phyloP scores from a whole-genome alignment of 2,329 filamentous ascomycete species.

The Pseudogymnoascus sp. region DNA sequence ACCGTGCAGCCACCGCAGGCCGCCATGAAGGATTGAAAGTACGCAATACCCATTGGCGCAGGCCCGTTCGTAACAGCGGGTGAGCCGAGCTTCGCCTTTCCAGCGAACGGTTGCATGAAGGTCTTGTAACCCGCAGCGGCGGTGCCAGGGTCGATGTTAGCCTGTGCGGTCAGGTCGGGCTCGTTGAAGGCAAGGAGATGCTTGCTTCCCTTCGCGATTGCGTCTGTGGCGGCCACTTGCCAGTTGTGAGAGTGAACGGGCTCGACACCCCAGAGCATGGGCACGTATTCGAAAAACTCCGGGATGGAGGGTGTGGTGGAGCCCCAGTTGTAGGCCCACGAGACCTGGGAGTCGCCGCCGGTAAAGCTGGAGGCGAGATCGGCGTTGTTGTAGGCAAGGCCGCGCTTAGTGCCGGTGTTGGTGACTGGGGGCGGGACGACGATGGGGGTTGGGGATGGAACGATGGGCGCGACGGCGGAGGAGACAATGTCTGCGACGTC shows the following conservation, averaged over 20 bases:
- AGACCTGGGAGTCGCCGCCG: constrained; percentile 34
- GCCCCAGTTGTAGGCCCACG: constrained; percentile 65
- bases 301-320: constrained; percentile 35
- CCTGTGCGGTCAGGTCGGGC: constrained; percentile 52
- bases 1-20: constrained; percentile 36
- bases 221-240: constrained; percentile 40
- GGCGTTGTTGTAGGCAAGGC: constrained; percentile 58
- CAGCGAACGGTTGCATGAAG: constrained; percentile 38
- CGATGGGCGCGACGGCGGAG: not conserved
- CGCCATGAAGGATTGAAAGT: constrained; percentile 36
- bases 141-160: constrained; percentile 35
- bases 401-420: constrained; percentile 44
- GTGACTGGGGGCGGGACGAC: not conserved
- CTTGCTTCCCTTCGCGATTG: constrained; percentile 45
- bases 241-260: constrained; percentile 40
- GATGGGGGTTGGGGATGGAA: not conserved
- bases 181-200: constrained; percentile 64
- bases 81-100: constrained; percentile 36
- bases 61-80: constrained; percentile 41
- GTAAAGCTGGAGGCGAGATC: constrained; percentile 44
- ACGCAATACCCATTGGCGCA: constrained; percentile 34
- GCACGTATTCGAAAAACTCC: constrained; percentile 48
- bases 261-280: constrained; percentile 54
- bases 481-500: not conserved
- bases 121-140: constrained; percentile 34